Evolutionary conservation across 306 rosid species (phyloP).

Genomic region (Lagenaria siceraria): DNA sequence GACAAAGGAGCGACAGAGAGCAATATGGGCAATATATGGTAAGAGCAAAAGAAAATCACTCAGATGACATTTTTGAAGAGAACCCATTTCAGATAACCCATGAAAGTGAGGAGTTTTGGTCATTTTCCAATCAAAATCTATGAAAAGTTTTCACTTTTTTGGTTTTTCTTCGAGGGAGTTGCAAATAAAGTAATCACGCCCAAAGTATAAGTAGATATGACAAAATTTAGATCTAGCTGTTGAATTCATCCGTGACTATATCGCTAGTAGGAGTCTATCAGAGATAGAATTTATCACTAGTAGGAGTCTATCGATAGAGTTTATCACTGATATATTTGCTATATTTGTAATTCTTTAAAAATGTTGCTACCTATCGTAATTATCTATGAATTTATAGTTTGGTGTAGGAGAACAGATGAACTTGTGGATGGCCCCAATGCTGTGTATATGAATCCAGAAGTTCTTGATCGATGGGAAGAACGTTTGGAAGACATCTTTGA

Average conservation of each 20-base stretch:
- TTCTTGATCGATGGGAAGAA: constrained; percentile 87
- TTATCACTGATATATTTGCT: no score
- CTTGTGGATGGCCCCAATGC: constrained; percentile 84
- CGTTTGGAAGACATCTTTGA: constrained; percentile 56
- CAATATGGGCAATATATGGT: constrained; percentile 90
- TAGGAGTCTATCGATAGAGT: no score
- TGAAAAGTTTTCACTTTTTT: not conserved
- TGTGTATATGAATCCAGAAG: constrained; percentile 43
- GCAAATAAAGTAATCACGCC: no score
- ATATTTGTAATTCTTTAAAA: no score
- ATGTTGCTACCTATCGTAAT: no score
- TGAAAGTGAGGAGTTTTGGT: not conserved
- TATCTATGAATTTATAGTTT: constrained; percentile 30
- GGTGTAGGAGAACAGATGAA: constrained; percentile 95
- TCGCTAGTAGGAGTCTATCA: no score
- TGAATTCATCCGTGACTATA: no score
- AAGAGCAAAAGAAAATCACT: constrained; percentile 4
- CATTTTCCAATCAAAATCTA: not conserved
- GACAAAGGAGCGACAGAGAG: constrained; percentile 72
- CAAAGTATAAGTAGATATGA: no score
- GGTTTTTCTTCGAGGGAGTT: no score
- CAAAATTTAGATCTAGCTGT: no score
- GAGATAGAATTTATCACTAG: no score
- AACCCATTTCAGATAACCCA: not conserved
- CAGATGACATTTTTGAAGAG: not conserved